Percentiles rank a stretch among this genome's conserved stretches.
phyloP scores from a whole-genome alignment of 352 stramenopile genomes.

The Pythium plurisporium region DNA sequence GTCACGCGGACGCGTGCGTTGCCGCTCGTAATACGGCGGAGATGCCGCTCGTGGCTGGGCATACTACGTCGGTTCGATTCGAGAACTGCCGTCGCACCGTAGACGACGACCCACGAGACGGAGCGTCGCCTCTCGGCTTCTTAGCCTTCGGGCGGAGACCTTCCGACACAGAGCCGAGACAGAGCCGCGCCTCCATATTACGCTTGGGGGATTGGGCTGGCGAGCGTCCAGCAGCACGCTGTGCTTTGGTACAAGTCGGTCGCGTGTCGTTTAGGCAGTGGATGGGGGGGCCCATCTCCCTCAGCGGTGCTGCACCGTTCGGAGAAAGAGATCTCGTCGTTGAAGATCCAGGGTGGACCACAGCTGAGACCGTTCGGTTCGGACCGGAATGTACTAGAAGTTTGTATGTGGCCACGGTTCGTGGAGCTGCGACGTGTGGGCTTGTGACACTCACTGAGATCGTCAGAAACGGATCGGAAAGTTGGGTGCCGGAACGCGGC shows the following conservation, averaged over 20 bases:
- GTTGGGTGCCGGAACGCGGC: not conserved
- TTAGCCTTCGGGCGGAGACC: no score
- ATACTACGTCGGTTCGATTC: not conserved
- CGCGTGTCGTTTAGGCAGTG: conserved; percentile 6
- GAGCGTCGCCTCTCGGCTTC: no score
- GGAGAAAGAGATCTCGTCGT: conserved; percentile 9
- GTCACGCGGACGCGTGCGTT: not conserved
- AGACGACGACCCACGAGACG: no score
- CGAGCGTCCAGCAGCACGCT: not conserved
- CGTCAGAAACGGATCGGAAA: conserved; percentile 14
- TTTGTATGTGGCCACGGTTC: conserved; percentile 14
- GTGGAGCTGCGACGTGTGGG: not conserved
- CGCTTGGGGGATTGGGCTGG: no score
- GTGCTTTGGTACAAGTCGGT: not conserved
- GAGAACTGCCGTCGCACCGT: not conserved
- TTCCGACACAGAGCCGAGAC: no score
- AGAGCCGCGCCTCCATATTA: no score
- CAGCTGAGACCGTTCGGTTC: not conserved
- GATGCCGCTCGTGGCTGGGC: not conserved
- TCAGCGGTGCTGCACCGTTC: conserved; percentile 14
- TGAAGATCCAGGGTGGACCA: conserved; percentile 8
- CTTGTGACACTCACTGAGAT: conserved; percentile 1
- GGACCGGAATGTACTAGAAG: conserved; percentile 10
- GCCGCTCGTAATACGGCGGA: not conserved
- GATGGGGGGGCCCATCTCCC: not conserved